A percentile compares a stretch with the other conserved stretches of the same genome.
Evolutionary conservation across 208 protist species (phyloP).

Genomic region (Tritrichomonas foetus): DNA sequence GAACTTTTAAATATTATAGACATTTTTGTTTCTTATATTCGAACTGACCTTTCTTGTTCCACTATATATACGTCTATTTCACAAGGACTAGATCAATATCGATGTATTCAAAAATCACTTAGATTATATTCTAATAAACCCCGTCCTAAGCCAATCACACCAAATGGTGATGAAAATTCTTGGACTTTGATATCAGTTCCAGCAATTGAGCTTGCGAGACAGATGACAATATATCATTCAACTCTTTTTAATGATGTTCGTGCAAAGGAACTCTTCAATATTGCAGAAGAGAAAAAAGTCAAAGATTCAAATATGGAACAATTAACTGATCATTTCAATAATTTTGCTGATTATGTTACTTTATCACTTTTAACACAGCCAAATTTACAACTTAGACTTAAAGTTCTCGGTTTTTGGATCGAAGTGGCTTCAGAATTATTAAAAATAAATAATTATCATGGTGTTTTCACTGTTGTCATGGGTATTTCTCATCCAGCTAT

Average conservation of each 20-base stretch:
- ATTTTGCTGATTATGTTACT: background rate
- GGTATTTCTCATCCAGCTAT: background rate
- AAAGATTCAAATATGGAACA: background rate
- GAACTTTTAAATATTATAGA: background rate
- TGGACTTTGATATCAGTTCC: background rate
- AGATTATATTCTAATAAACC: background rate
- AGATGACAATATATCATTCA: background rate
- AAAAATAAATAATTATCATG: background rate
- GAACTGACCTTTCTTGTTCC: background rate
- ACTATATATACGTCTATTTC: background rate
- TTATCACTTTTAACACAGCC: background rate
- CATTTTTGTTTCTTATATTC: background rate
- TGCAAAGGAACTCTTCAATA: background rate
- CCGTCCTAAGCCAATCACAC: background rate
- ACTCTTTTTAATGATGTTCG: background rate
- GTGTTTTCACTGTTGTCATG: background rate
- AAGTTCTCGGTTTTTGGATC: background rate
- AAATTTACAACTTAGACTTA: background rate
- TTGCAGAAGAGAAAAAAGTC: background rate
- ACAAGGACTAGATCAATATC: background rate
- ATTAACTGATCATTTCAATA: background rate
- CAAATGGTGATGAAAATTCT: background rate
- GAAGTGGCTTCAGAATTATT: background rate
- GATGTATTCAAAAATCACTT: background rate
- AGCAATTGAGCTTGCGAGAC: background rate